Conservation (phyloP, 768 basidiomycete genomes). For the Trametes punicea region DNA sequence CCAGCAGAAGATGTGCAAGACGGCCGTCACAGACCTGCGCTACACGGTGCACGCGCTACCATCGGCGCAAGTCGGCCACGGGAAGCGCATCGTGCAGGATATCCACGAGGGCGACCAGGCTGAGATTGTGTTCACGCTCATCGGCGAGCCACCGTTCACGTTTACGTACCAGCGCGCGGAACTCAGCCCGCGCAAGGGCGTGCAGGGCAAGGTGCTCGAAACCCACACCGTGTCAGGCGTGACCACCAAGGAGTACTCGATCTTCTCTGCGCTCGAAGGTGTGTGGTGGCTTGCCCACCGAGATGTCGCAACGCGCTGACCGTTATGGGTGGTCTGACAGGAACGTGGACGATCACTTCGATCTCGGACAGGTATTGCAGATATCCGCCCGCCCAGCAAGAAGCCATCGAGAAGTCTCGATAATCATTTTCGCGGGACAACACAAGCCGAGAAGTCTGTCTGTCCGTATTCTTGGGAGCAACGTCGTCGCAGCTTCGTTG, state of each 20-base stretch:
- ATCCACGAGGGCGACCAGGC: constrained; percentile 95
- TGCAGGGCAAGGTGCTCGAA: constrained; percentile 79
- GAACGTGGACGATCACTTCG: constrained; percentile 90
- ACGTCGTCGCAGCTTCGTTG: neutral
- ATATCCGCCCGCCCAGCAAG: constrained; percentile 74
- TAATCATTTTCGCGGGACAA: constrained; percentile 3
- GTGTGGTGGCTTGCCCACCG: constrained; percentile 24
- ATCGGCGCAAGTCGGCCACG: constrained; percentile 84
- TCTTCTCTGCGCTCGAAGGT: constrained; percentile 92
- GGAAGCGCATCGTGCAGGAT: constrained; percentile 76
- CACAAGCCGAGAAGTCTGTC: neutral
- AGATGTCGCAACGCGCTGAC: neutral
- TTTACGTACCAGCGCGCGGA: constrained; percentile 92
- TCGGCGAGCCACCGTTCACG: constrained; percentile 92
- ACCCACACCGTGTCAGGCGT: constrained; percentile 87
- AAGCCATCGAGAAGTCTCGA: constrained; percentile 37
- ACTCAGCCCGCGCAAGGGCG: constrained; percentile 61
- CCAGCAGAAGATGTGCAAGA: constrained; percentile 89
- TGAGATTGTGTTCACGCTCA: constrained; percentile 85
- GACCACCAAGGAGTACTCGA: constrained; percentile 73
- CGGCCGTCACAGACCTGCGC: constrained; percentile 69
- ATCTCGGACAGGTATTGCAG: constrained; percentile 89
- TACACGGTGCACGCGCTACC: constrained; percentile 81
- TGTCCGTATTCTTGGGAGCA: neutral
- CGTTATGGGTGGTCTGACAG: constrained; percentile 34